Base-by-base conservation (phyloP, 306 rosid genomes). In the Citrullus amarus region DNA sequence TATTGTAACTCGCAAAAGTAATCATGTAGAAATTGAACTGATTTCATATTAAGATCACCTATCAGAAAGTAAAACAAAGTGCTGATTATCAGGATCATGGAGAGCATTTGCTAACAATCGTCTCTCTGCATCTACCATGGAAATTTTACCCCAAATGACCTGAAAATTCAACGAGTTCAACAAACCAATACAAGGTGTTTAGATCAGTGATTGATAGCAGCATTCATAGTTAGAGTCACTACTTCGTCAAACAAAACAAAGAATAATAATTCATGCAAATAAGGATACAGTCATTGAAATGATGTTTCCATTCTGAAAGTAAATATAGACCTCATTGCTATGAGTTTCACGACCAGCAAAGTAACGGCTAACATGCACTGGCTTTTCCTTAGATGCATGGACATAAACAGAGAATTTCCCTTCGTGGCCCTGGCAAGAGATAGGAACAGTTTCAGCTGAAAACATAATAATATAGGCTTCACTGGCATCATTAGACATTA, bases 61-160 rank as follows among this genome's bases (percentile, higher is more conserved):
- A 56, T 96, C 97, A 85, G 99, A 96, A 82, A 96, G 96, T 89
- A 96, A 84, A 77, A 96, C 89, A 85, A 96, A 96, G 51, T 96
- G 98, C 87, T 90, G 96, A 83, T 96, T 96, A 82, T 89, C 90
- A 44, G 87, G 88, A 91, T 96, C 99, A 76, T 91, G 85, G 67
- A 96, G 98, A 79, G 99, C 99, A 80, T 81, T 82, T 66, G 94
- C 94, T 83, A 96, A 81, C 75, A 96, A 83, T 79, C 99, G 84
- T 83, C 91, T 93, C 91, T 96, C 99, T 18, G 99, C 99, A 90
- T 93, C 98, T 58, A 96, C 89, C 99, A 96, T 96, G 54, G 99
- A 90, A 85, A 96, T 96, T 84, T 90, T 96, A 15, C 99, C 99
- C 99, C 99, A 96, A 22, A 96, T 84, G 73, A 96, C 99, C 99